Percentiles rank a stretch among this genome's conserved stretches.
Evolutionary conservation across 2,329 filamentous ascomycete species (phyloP).

Genomic region (Microdochium nivale): DNA sequence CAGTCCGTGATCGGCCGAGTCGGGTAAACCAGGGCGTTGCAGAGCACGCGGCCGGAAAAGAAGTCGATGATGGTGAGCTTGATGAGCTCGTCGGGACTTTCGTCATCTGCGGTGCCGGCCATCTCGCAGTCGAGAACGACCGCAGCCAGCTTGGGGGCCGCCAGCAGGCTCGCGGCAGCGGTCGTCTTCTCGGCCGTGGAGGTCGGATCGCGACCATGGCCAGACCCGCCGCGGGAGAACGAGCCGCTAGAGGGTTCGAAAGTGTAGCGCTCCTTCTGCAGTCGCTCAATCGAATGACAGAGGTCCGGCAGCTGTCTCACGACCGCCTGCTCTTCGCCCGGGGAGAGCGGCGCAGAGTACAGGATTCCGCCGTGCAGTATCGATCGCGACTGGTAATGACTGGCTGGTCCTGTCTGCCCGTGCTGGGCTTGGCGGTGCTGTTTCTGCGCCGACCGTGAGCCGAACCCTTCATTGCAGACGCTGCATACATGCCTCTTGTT

Average conservation of each 20-base stretch:
- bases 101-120: conserved; percentile 19
- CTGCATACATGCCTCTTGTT: neutral
- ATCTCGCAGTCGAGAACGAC: conserved; percentile 34
- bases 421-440: neutral
- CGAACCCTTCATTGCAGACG: neutral
- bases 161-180: neutral
- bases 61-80: conserved; percentile 21
- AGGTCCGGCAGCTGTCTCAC: neutral
- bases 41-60: conserved; percentile 29
- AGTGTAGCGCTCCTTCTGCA: neutral
- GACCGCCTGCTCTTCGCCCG: neutral
- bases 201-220: neutral
- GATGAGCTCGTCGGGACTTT: neutral
- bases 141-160: conserved; percentile 12
- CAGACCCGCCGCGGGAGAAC: neutral
- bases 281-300: neutral
- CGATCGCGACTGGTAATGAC: neutral
- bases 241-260: neutral
- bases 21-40: conserved; percentile 28
- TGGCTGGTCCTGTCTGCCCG: neutral
- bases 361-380: neutral
- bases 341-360: neutral
- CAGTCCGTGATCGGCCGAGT: conserved; percentile 19
- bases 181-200: neutral
- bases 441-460: neutral